Conservation (phyloP, 2,329 filamentous ascomycete genomes). For the Drechslerella dactyloides region DNA sequence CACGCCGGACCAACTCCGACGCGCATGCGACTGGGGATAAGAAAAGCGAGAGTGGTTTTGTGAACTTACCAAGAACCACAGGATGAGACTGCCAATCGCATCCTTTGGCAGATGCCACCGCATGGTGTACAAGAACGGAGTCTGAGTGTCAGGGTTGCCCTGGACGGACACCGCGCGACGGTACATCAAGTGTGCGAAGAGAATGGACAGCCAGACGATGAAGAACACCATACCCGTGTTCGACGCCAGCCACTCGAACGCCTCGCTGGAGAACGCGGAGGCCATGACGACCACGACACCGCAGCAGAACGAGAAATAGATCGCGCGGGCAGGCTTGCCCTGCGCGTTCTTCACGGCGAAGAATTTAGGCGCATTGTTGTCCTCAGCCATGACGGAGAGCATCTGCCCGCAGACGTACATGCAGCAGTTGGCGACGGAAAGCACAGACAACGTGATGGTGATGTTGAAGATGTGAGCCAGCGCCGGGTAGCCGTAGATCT, state of each 20-base stretch:
- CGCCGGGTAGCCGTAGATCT: constrained; percentile 32
- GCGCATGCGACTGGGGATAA: not conserved
- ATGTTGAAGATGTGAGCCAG: constrained; percentile 46
- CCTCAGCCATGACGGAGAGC: constrained; percentile 42
- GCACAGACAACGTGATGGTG: constrained; percentile 45
- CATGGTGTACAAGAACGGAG: constrained; percentile 46
- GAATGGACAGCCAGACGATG: constrained; percentile 47
- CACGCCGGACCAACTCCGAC: not conserved
- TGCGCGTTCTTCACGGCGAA: constrained; percentile 32
- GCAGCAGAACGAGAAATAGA: constrained; percentile 27
- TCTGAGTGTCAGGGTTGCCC: constrained; percentile 32
- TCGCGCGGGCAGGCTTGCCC: constrained; percentile 44
- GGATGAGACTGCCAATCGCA: constrained; percentile 25
- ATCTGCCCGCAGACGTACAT: constrained; percentile 49
- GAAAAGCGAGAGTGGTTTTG: not conserved
- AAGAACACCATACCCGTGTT: constrained; percentile 51
- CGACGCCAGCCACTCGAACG: constrained; percentile 42
- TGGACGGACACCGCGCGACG: constrained; percentile 22
- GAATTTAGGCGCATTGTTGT: constrained; percentile 38
- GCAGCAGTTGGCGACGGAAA: constrained; percentile 48
- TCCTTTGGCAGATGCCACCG: constrained; percentile 38
- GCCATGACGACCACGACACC: constrained; percentile 38
- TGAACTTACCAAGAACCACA: constrained; percentile 48
- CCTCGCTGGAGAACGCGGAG: constrained; percentile 34
- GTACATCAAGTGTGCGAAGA: constrained; percentile 39